Conservation (phyloP, 192 early-diverging fungal species). For the Backusella sp. region DNA sequence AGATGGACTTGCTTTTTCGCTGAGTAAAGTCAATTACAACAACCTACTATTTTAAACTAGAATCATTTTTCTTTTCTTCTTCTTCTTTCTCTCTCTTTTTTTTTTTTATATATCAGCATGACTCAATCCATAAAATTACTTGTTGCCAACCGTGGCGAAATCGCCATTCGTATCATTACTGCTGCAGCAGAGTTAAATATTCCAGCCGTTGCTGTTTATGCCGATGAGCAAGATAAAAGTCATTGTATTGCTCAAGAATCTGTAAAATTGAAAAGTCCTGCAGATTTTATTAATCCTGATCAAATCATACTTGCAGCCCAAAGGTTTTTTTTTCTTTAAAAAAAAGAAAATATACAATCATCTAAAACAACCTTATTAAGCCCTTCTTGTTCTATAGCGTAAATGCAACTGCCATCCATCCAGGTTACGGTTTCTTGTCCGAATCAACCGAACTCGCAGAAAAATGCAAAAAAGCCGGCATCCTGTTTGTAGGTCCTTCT, state of each 20-base stretch:
- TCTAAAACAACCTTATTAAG: neutral
- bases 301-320: constrained; percentile 75
- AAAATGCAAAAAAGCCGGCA: constrained; percentile 52
- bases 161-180: constrained; percentile 72
- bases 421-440: constrained; percentile 94
- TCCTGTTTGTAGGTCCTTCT: constrained; percentile 88
- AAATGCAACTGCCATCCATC: constrained; percentile 71
- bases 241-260: constrained; percentile 24
- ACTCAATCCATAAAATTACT: constrained; percentile 35
- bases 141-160: constrained; percentile 82
- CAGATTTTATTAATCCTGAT: constrained; percentile 63
- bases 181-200: constrained; percentile 65
- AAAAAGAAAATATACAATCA: neutral
- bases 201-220: constrained; percentile 64
- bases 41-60: neutral
- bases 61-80: neutral
- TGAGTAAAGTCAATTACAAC: constrained; percentile 5
- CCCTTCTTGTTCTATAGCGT: neutral
- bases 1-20: constrained; percentile 1
- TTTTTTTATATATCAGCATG: neutral
- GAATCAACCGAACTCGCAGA: constrained; percentile 86
- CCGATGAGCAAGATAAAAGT: constrained; percentile 45
- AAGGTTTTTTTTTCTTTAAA: constrained; percentile 12
- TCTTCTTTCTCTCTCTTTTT: neutral
- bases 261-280: constrained; percentile 10